Percentiles rank a stretch among this genome's conserved stretches.
Conservation (phyloP, 495 filamentous ascomycete species). For the Elasticomyces elasticus region DNA sequence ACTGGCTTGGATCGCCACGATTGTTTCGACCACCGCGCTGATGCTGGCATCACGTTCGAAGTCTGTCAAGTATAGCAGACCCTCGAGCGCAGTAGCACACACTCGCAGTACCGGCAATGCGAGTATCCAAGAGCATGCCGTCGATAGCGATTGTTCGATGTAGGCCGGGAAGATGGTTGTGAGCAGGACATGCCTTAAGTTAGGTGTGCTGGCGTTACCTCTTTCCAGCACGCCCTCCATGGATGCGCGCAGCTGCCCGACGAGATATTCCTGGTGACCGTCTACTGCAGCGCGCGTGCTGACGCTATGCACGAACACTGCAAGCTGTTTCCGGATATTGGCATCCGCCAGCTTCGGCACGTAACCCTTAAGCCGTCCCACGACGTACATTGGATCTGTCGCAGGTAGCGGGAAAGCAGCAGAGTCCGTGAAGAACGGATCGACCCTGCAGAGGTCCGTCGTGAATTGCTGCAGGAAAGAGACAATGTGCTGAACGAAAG, state of each 20-base stretch:
- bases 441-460: slow-evolving; percentile 50
- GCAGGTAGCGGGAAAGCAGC: slow-evolving; percentile 55
- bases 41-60: slow-evolving; percentile 38
- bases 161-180: slow-evolving; percentile 57
- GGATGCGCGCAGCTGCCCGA: slow-evolving; percentile 47
- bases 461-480: slow-evolving; percentile 57
- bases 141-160: slow-evolving; percentile 41
- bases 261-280: slow-evolving; percentile 49
- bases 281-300: slow-evolving; percentile 54
- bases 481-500: slow-evolving; percentile 56
- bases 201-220: slow-evolving; percentile 36
- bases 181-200: slow-evolving; percentile 48
- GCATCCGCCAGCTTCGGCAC: slow-evolving; percentile 45
- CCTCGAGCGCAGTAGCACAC: slow-evolving; percentile 35
- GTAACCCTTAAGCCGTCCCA: slow-evolving; percentile 56
- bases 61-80: slow-evolving; percentile 42
- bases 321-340: slow-evolving; percentile 47
- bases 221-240: slow-evolving; percentile 44
- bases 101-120: slow-evolving; percentile 47
- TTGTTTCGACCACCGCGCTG: slow-evolving; percentile 35
- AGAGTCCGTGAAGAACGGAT: slow-evolving; percentile 59
- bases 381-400: slow-evolving; percentile 57
- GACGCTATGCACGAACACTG: slow-evolving; percentile 53
- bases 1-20: slow-evolving; percentile 37
- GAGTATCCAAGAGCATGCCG: slow-evolving; percentile 49